Evolutionary conservation across 805 yeast species (phyloP).

Genomic region (Candida nemodendra): DNA sequence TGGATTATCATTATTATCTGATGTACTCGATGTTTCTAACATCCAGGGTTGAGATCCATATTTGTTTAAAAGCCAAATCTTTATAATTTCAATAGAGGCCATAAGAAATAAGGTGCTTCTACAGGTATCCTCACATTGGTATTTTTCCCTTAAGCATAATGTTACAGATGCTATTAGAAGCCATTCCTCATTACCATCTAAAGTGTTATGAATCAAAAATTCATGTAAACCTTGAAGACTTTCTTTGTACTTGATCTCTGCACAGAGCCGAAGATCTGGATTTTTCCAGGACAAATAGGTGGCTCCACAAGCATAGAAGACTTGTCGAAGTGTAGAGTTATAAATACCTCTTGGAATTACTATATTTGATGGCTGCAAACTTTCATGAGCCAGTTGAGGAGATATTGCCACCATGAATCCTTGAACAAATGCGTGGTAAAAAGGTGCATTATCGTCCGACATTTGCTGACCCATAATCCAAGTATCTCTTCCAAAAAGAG

Average conservation of each 20-base stretch:
- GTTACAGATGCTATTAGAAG: slow-evolving; percentile 38
- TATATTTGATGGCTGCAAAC: slow-evolving; percentile 32
- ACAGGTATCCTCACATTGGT: slow-evolving; percentile 27
- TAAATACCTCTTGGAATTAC: slow-evolving; percentile 31
- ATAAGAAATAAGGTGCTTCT: slow-evolving; percentile 35
- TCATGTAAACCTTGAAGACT: slow-evolving; percentile 21
- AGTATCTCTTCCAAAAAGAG: not conserved
- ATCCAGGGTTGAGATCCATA: not conserved
- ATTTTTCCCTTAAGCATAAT: slow-evolving; percentile 39
- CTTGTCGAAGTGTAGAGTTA: slow-evolving; percentile 29
- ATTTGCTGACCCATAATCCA: not conserved
- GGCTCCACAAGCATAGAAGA: slow-evolving; percentile 43
- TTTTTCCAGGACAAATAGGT: slow-evolving; percentile 36
- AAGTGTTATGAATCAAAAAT: slow-evolving; percentile 22
- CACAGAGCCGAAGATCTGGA: slow-evolving; percentile 24
- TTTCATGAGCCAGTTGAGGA: slow-evolving; percentile 35
- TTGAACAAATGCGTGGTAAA: slow-evolving; percentile 29
- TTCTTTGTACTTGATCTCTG: slow-evolving; percentile 24
- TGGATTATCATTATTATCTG: not conserved
- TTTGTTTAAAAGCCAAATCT: slow-evolving; percentile 24
- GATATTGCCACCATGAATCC: slow-evolving; percentile 34
- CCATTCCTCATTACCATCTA: slow-evolving; percentile 38
- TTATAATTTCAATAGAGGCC: slow-evolving; percentile 37
- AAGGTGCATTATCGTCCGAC: not conserved
- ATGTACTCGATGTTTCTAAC: not conserved